These are phyloP conservation scores for Glonium stellatum DNA, from an alignment of 495 filamentous ascomycete genomes.

Conservation along the genomic window DNA sequence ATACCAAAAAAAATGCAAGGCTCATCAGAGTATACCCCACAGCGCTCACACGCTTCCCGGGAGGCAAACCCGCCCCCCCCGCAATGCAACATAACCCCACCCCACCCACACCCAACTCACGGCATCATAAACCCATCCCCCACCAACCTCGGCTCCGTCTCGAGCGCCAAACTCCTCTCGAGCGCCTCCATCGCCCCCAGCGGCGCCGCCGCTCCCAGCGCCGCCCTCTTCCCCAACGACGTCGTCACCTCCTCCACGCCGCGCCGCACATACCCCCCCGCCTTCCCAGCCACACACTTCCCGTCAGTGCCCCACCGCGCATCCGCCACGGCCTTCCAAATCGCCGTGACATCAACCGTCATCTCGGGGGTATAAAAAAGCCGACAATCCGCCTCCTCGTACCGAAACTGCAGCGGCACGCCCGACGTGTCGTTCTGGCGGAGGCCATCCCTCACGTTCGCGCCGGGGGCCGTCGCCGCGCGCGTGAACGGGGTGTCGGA, in stretches of 20 bases:
- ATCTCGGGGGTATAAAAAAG: constrained; percentile 34
- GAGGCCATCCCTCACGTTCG: constrained; percentile 34
- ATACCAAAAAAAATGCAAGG: no score
- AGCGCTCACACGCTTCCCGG: no score
- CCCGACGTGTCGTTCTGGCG: constrained; percentile 23
- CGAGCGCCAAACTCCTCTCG: constrained; percentile 15
- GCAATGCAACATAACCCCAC: no score
- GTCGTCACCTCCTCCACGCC: constrained; percentile 12
- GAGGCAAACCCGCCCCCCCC: no score
- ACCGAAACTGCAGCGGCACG: constrained; percentile 34
- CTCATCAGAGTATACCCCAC: no score
- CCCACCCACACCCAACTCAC: constrained; percentile 1
- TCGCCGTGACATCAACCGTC: constrained; percentile 27
- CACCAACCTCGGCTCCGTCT: constrained; percentile 15
- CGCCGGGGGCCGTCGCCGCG: constrained; percentile 8
- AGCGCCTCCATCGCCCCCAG: neutral
- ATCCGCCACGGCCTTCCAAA: constrained; percentile 33
- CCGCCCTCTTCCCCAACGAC: constrained; percentile 4
- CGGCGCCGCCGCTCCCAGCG: neutral
- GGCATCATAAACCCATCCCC: constrained; percentile 27
- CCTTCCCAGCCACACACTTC: constrained; percentile 13
- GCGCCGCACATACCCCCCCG: neutral
- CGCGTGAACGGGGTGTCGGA: constrained; percentile 10
- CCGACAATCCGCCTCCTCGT: constrained; percentile 35
- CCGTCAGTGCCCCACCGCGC: constrained; percentile 24